Evolutionary conservation across 2,329 filamentous ascomycete species (phyloP).

Genomic region (Penicillium palitans): DNA sequence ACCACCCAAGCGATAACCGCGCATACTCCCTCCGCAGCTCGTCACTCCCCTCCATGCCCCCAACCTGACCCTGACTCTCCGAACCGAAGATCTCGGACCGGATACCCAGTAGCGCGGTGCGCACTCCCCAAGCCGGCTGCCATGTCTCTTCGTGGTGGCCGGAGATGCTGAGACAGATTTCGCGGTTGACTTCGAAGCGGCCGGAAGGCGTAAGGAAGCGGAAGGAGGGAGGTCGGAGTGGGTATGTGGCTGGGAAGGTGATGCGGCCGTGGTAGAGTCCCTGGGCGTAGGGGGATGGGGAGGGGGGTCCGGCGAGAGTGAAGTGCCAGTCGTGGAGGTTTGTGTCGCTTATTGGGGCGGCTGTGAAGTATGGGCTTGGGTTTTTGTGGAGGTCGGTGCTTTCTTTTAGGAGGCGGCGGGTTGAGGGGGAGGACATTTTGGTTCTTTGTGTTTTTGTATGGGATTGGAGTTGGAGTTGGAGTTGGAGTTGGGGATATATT

Average conservation of each 20-base stretch:
- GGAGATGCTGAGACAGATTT: slow-evolving; percentile 92
- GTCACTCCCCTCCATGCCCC: slow-evolving; percentile 76
- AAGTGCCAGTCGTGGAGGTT: slow-evolving; percentile 99
- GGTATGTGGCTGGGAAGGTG: slow-evolving; percentile 83
- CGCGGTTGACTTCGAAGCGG: slow-evolving; percentile 91
- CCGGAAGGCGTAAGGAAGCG: slow-evolving; percentile 90
- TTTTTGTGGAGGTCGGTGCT: slow-evolving; percentile 78
- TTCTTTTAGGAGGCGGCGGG: slow-evolving; percentile 66
- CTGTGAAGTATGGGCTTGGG: slow-evolving; percentile 82
- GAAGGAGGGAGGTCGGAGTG: slow-evolving; percentile 89
- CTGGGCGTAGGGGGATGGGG: slow-evolving; percentile 73
- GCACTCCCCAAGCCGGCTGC: slow-evolving; percentile 96
- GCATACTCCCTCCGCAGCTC: slow-evolving; percentile 69
- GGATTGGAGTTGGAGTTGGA: neutral
- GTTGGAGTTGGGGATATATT: neutral
- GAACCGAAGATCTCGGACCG: slow-evolving; percentile 86
- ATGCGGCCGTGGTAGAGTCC: slow-evolving; percentile 97
- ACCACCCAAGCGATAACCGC: slow-evolving; percentile 63
- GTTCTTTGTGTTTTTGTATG: neutral
- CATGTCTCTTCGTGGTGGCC: slow-evolving; percentile 98
- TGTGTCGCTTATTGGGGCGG: slow-evolving; percentile 73
- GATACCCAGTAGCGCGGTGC: slow-evolving; percentile 78
- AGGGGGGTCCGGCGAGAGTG: slow-evolving; percentile 85
- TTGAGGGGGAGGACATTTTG: slow-evolving; percentile 37
- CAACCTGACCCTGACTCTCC: slow-evolving; percentile 81